Base-by-base conservation (phyloP, 2,329 filamentous ascomycete genomes). In the Clonostachys rhizophaga region DNA sequence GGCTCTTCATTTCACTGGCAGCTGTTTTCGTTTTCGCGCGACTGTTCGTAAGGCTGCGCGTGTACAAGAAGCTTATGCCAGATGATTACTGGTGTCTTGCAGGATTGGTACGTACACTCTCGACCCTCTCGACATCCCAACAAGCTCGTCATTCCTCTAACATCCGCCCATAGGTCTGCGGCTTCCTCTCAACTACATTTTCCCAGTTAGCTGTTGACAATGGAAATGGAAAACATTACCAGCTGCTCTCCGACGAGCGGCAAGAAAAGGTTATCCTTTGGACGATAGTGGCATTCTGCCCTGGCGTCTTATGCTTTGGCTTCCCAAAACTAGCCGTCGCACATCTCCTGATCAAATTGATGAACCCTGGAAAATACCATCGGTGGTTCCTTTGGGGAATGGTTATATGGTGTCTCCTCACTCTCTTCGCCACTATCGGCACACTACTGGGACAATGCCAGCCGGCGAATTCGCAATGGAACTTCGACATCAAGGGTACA, bases 301-400 rank as follows among this genome's bases (percentile, higher is more conserved):
- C 66, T 3, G 66, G 67, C 5, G 54, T 72, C 11, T 49, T 68
- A 48, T 64, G 65, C 3, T 71, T 73, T 47, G 60, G 52, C 2
- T 44, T 71, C 2, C 70, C 69, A 5, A 73, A 73, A 54, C 57
- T 71, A 10, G 68, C 67, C 33, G 67, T 70, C 36, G 61, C 69
- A 6, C 55, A 60, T 3, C 59, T 73, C 5, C 57, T 73, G 5
- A 58, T 58, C 5, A 61, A 64, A 7, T 57, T 72, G 12, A 53
- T 71, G 44, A 68, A 68, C 51, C 68, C 70, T 1, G 55, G 58
- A 20, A 50, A 48, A 16, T 33, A 44, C 9, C 69, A 72, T 46
- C 50, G 39, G 14, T 53, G 57, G 5, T 54, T 71, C 44, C 57
- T 73, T n/a, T 72, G 68, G 68, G 20, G 39, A 0, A 46, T 75